Evolutionary conservation across 768 basidiomycete genomes (phyloP).

Genomic region (Termitomyces heimii): DNA sequence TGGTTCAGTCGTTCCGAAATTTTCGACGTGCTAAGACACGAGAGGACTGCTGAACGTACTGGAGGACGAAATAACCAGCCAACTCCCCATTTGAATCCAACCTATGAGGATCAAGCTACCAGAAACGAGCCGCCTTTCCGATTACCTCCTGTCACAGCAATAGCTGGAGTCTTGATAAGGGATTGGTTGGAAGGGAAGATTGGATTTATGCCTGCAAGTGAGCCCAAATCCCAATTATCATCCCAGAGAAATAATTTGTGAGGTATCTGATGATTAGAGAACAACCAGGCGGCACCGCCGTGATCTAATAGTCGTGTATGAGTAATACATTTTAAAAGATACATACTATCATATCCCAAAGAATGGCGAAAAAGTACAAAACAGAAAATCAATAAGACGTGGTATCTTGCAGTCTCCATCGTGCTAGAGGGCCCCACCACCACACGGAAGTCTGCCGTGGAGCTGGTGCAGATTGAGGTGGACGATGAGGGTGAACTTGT

Average conservation of each 20-base stretch:
- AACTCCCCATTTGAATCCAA: constrained; percentile 9
- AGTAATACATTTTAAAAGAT: constrained; percentile 1
- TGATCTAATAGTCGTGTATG: background rate
- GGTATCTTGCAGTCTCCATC: constrained; percentile 74
- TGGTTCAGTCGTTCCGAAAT: constrained; percentile 85
- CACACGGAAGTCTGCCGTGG: constrained; percentile 42
- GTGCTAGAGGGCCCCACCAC: constrained; percentile 77
- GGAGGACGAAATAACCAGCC: constrained; percentile 26
- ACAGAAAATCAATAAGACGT: constrained; percentile 48
- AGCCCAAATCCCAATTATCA: constrained; percentile 1
- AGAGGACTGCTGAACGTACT: constrained; percentile 35
- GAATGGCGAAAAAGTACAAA: no score
- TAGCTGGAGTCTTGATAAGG: constrained; percentile 80
- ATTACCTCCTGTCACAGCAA: constrained; percentile 71
- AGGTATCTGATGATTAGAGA: background rate
- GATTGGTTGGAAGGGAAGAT: constrained; percentile 72
- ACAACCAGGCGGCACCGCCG: background rate
- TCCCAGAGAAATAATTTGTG: constrained; percentile 6
- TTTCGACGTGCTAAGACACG: constrained; percentile 52
- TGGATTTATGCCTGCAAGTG: constrained; percentile 20
- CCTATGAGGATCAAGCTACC: constrained; percentile 15
- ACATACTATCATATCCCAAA: constrained; percentile 10
- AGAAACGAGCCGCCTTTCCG: constrained; percentile 51
- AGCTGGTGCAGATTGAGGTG: constrained; percentile 6
- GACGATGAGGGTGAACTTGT: background rate